These are phyloP conservation scores for Dryas alaskensis DNA, from an alignment of 306 rosid species.

Conservation along the genomic window DNA sequence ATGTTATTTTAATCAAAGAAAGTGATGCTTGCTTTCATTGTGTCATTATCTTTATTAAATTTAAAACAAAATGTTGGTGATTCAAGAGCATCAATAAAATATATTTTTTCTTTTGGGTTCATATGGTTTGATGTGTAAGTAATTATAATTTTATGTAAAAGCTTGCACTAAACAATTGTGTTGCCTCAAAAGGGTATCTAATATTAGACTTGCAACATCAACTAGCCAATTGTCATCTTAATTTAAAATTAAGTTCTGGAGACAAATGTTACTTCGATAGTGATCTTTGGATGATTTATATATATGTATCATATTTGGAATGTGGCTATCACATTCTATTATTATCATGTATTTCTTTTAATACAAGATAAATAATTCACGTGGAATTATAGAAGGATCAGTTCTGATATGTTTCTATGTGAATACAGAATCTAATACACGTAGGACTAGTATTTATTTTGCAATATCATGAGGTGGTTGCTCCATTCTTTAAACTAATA, in stretches of 20 bases:
- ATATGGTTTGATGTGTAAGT: not conserved
- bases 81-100: not conserved
- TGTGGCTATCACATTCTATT: not conserved
- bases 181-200: not conserved
- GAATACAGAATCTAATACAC: too few species aligned
- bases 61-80: not conserved
- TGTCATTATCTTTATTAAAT: not conserved
- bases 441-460: too few species aligned
- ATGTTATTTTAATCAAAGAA: not conserved
- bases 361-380: too few species aligned
- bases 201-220: not conserved
- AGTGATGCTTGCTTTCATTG: not conserved
- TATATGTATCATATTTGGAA: not conserved
- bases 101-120: not conserved
- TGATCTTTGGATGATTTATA: not conserved
- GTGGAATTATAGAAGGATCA: too few species aligned
- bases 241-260: not conserved
- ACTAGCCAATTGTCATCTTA: not conserved
- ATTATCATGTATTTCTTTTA: too few species aligned
- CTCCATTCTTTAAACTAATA: too few species aligned
- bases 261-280: not conserved
- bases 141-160: too few species aligned
- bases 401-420: too few species aligned
- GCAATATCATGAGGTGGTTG: too few species aligned
- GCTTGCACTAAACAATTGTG: not conserved